Evolutionary conservation across 148 eudicot species (phyloP), one percentile per base, ranked within the genome.

Genomic region (Amaranthus cruentus): DNA sequence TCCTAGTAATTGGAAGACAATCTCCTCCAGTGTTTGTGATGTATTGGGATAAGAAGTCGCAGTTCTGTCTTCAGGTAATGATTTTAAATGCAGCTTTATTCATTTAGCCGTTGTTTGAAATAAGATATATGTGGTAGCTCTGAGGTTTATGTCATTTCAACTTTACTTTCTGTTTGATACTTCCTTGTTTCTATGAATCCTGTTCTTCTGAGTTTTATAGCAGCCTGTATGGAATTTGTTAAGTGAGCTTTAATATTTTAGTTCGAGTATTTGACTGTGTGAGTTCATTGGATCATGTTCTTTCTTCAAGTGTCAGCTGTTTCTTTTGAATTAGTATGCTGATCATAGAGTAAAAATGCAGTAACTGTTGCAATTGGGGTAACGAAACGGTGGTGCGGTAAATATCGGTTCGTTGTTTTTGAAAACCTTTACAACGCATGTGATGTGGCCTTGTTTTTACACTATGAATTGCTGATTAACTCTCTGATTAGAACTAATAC

Each of bases 21-120:
- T 79, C 79, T 60, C 91, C 98, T 48, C 98, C 97, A 7, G 61
- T 86, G 49, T 91, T 91, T 73, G 85, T 88, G 60, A 79, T 90
- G 60, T 91, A 88, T 75, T 94, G 97, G 98, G 97, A 94, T 73
- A 94, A 88, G 74, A 94, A 86, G 84, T 83, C 84, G 64, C 97
- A 89, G 62, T 84, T 91, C 70, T 85, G 93, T 78, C 88, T 94
- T 73, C 97, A 94, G 96, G 98, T 84, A 87, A 78, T 83, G 81
- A 47, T 54, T 74, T 51, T 64, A 46, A 69, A 2, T 70, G 15
- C 15, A 11, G 47, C 58, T 59, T 60, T 47, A 52, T 55, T 66
- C 43, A 1, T n/a, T 64, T 15, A 12, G 1, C n/a, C 54, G 4
- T 38, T 73, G n/a, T 38, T 15, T 66, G 7, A 3, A 73, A 49